A percentile compares a stretch with the other conserved stretches of the same genome.
Conservation (phyloP, 2,329 filamentous ascomycete genomes). For the Talaromyces rugulosus region DNA sequence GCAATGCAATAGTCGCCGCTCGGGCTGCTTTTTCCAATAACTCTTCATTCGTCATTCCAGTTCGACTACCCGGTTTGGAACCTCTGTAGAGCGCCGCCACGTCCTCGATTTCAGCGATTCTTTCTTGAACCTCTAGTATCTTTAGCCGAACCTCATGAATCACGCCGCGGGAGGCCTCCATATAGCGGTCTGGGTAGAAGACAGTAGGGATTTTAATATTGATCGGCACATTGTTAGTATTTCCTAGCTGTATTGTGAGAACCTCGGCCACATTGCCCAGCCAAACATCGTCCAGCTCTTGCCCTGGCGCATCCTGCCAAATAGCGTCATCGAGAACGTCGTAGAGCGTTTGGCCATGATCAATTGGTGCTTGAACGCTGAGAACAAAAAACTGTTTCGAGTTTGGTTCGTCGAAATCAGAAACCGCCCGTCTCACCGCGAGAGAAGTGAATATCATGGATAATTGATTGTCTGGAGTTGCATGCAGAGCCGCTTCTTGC, state of each 20-base stretch:
- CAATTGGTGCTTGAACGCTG: conserved; percentile 34
- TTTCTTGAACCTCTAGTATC: conserved; percentile 29
- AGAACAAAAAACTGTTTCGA: conserved; percentile 36
- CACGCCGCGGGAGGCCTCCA: conserved; percentile 47
- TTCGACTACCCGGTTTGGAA: conserved; percentile 17
- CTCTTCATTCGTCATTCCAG: conserved; percentile 24
- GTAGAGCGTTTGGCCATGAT: conserved; percentile 45
- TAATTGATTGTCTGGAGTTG: conserved; percentile 38
- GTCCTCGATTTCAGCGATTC: conserved; percentile 29
- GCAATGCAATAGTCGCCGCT: conserved; percentile 24
- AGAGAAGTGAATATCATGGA: conserved; percentile 45
- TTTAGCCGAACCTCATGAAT: conserved; percentile 45
- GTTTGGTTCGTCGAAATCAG: conserved; percentile 25
- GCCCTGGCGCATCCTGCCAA: conserved; percentile 41
- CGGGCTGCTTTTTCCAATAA: conserved; percentile 34
- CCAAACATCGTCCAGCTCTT: conserved; percentile 42
- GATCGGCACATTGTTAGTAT: conserved; percentile 25
- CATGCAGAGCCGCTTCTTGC: conserved; percentile 42
- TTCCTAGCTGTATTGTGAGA: conserved; percentile 47
- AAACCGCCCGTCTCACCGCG: conserved; percentile 35
- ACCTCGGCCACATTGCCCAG: conserved; percentile 51
- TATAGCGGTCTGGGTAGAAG: conserved; percentile 59
- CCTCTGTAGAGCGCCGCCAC: conserved; percentile 28
- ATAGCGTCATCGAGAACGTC: conserved; percentile 51
- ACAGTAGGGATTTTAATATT: conserved; percentile 50